Evolutionary conservation across 441 rosid genomes (phyloP).

Genomic region (Euphorbia schlechtendalii): DNA sequence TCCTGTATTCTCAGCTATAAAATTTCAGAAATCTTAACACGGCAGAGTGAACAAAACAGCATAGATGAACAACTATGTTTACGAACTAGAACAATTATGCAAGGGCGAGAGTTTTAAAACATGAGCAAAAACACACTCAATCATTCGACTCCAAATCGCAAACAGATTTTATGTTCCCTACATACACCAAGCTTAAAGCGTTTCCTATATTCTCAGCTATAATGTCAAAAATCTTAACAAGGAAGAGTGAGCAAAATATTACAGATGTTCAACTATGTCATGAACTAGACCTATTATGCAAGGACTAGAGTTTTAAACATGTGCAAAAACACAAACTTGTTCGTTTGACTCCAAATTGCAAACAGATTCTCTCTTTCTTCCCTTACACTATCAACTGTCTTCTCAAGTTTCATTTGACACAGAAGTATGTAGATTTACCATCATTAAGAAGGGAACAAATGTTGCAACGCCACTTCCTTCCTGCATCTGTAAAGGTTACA

Average conservation of each 20-base stretch:
- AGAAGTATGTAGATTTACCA: constrained; percentile 38
- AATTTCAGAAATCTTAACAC: background rate
- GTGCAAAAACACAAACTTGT: too few relatives aligned
- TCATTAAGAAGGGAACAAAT: constrained; percentile 87
- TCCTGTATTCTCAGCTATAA: background rate
- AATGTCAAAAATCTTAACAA: background rate
- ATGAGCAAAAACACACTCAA: background rate
- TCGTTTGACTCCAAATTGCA: too few relatives aligned
- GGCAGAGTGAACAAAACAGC: background rate
- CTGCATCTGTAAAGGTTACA: constrained; percentile 87
- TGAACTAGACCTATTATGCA: too few relatives aligned
- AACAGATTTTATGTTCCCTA: background rate
- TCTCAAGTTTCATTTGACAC: background rate
- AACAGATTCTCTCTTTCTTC: too few relatives aligned
- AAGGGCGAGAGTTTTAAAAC: too few relatives aligned
- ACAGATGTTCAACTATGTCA: too few relatives aligned
- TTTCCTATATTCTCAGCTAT: constrained; percentile 1
- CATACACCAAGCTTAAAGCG: background rate
- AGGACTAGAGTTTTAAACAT: too few relatives aligned
- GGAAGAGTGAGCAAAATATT: background rate
- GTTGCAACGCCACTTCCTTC: constrained; percentile 99
- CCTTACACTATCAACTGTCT: constrained; percentile 7
- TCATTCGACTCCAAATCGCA: background rate
- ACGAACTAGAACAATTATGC: background rate
- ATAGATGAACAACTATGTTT: background rate